Evolutionary conservation across 202 grass and related monocot species (phyloP), one percentile per base, ranked within the genome.

Genomic region (Bolboschoenoplectus hybrid): DNA sequence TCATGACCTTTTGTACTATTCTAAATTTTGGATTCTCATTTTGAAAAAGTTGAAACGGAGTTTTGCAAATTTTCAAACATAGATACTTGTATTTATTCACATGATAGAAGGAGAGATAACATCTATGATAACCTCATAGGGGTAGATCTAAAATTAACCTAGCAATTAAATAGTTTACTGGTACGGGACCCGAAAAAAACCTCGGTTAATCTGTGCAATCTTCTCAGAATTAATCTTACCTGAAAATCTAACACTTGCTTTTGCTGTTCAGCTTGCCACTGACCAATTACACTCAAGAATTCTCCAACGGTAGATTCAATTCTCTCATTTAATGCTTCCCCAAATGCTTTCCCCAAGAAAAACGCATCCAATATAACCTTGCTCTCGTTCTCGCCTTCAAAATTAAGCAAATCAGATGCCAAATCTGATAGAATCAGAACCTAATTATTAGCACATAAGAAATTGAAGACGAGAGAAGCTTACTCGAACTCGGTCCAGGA

Each of bases 241-340:
- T 96, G 89, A 81, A 98, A 98, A 38, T 94, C 93, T 69, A 90
- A 87, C 63, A 91, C 88, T 85, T 94, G 90, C 85, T 96, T 98
- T 91, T 98, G 91, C 70, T 96, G 97, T 74, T 96, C 90, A 70
- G 97, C 87, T 87, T 98, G 93, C 93, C 93, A 98, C 86, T 90
- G 91, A 71, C 93, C 93, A n/a, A 98, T 79, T 70, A 98, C 89
- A 81, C 96, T 96, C 67, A 98, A 92, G 69, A 90, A 72, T 85
- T 98, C 96, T 56, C 93, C 96, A 17, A 96, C 88, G 17, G 89
- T 89, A 76, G 90, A 96, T 86, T 91, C 96, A 61, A 93, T 89
- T 80, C 88, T 82, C 89, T 94, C 93, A 1, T 92, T 96, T 20
- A 98, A 85, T 71, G 96, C 91, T 86, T 96, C 96, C 47, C 91